Percentiles rank a stretch among this genome's conserved stretches.
These are phyloP conservation scores for Neckera pumila DNA, from an alignment of 225 moss, liverwort and hornwort species.

Conservation along the genomic window DNA sequence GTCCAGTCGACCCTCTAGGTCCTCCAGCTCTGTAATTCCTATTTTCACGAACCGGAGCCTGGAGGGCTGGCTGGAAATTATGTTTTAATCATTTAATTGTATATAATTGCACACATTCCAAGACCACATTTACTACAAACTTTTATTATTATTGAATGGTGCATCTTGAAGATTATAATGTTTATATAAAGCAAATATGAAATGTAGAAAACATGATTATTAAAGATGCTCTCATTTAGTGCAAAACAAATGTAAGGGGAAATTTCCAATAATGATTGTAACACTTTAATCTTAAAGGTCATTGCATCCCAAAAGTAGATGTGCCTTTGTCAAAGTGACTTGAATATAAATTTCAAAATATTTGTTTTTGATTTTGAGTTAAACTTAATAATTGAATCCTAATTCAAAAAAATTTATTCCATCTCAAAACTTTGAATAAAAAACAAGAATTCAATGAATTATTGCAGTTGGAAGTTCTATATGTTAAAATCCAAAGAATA, in stretches of 20 bases:
- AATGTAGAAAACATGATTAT: not conserved
- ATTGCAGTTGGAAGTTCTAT: not conserved
- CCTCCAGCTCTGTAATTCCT: too few species aligned
- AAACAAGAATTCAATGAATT: accelerated
- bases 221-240: not conserved
- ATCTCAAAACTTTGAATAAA: not conserved
- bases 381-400: not conserved
- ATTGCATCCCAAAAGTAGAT: accelerated
- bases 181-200: not conserved
- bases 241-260: not conserved
- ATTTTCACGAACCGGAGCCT: too few species aligned
- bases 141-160: too few species aligned
- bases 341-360: not conserved
- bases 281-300: not conserved
- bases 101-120: not conserved
- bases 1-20: too few species aligned
- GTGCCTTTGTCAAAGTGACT: not conserved
- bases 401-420: accelerated
- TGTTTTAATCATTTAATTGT: not conserved
- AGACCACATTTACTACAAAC: not conserved
- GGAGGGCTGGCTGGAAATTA: too few species aligned
- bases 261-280: not conserved
- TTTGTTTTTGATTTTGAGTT: not conserved
- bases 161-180: too few species aligned
- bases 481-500: not conserved